phyloP scores from a whole-genome alignment of 2,329 filamentous ascomycete species.

The Mycosphaerella sp. region DNA sequence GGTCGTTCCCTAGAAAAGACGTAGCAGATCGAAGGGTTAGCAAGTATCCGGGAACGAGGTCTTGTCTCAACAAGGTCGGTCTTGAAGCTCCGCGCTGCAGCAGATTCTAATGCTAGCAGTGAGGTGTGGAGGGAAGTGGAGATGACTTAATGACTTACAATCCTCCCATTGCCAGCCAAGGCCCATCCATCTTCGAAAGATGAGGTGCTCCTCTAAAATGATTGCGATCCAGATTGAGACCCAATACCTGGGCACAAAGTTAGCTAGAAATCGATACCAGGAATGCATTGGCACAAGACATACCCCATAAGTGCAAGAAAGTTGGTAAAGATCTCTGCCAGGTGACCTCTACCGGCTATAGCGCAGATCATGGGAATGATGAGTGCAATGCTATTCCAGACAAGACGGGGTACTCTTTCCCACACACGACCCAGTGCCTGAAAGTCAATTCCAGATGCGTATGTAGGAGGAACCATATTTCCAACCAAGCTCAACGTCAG shows the following conservation, averaged over 20 bases:
- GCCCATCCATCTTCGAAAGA: slow-evolving; percentile 50
- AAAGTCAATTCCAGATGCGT: slow-evolving; percentile 61
- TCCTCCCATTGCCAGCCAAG: slow-evolving; percentile 53
- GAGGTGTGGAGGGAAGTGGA: no score
- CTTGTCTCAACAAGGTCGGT: no score
- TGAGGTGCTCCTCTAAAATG: slow-evolving; percentile 54
- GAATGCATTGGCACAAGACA: neutral
- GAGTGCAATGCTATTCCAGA: slow-evolving; percentile 59
- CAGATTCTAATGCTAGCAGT: no score
- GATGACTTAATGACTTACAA: no score
- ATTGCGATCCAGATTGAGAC: slow-evolving; percentile 60
- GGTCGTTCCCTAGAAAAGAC: slow-evolving; percentile 45
- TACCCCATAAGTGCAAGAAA: slow-evolving; percentile 62
- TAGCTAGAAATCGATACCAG: neutral
- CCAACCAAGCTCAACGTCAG: slow-evolving; percentile 59
- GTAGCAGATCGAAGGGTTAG: no score
- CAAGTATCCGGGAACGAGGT: no score
- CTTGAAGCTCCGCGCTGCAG: no score
- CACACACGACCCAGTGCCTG: slow-evolving; percentile 58
- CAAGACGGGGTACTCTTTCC: slow-evolving; percentile 53
- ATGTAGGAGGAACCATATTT: slow-evolving; percentile 60
- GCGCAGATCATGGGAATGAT: slow-evolving; percentile 61
- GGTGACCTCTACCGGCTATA: slow-evolving; percentile 54
- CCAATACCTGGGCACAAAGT: slow-evolving; percentile 47
- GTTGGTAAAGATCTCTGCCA: slow-evolving; percentile 62